Conservation (phyloP, 2,329 filamentous ascomycete genomes). For the Fusarium nanum region DNA sequence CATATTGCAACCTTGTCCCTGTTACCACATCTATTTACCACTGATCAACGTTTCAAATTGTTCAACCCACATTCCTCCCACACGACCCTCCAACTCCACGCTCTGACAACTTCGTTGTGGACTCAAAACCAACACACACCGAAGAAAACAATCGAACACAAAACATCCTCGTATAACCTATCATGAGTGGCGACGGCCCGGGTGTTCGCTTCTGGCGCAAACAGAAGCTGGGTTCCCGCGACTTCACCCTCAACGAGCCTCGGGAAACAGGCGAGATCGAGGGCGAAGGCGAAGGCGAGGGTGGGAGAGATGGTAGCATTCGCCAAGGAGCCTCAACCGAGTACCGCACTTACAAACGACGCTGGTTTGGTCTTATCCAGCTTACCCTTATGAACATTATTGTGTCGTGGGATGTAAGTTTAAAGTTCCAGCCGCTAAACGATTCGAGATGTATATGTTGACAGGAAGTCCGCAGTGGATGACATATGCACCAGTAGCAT, state of each 20-base stretch:
- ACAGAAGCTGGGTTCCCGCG: constrained; percentile 46
- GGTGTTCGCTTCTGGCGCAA: constrained; percentile 49
- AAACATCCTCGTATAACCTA: constrained; percentile 15
- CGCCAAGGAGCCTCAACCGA: constrained; percentile 47
- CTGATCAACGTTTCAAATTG: constrained; percentile 2
- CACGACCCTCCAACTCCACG: not conserved
- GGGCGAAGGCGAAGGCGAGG: constrained; percentile 39
- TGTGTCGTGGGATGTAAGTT: constrained; percentile 92
- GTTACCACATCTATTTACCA: not conserved
- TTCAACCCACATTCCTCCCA: constrained; percentile 1
- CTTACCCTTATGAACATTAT: constrained; percentile 90
- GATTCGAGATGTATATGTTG: constrained; percentile 17
- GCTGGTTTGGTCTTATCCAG: constrained; percentile 89
- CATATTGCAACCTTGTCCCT: constrained; percentile 7
- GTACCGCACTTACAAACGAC: constrained; percentile 76
- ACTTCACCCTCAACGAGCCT: constrained; percentile 47
- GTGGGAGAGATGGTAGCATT: constrained; percentile 42
- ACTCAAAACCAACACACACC: constrained; percentile 12
- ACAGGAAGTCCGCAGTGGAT: constrained; percentile 72
- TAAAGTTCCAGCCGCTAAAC: constrained; percentile 1
- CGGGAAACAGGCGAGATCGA: constrained; percentile 38
- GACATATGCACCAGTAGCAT: constrained; percentile 86
- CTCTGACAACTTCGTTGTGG: not conserved
- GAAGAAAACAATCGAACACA: constrained; percentile 9
- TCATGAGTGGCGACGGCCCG: constrained; percentile 39